Base-by-base conservation (phyloP, 1,284 basidiomycete genomes). In the Thelephora terrestris region DNA sequence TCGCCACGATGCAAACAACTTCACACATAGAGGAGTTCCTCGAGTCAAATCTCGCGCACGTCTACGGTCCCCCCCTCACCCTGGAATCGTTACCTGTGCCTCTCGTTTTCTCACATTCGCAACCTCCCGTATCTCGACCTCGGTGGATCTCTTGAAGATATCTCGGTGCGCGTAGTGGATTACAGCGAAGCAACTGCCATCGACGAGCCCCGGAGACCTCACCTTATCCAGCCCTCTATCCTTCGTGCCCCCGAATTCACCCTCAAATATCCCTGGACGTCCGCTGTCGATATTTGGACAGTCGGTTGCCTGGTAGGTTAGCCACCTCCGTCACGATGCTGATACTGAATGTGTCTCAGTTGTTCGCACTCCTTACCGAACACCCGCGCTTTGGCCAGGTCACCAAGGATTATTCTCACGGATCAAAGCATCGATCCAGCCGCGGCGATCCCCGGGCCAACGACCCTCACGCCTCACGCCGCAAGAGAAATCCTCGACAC, bases 261-360 rank as follows among this genome's bases (percentile, higher is more conserved):
- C 2, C 46, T 47, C 14, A 46, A 39, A 16, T 21, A 50, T 17
- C 29, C 42, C 2, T 52, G 54, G 45, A 47, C 50, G 5, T 39
- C 45, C 2, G 37, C 52, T 4, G 20, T 47, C 32, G 52, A 55
- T 43, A 49, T 53, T 23, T 55, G 54, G 52, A 39, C 50, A 1
- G 18, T 55, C 6, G 54, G 54, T 9, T 52, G 50, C 46, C 36
- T 51, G 47, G 54, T 55, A 23, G 46, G 51, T 40, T 14, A 12
- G 1, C 5, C 21, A 38, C n/a, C 36, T 38, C 37, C 20, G n/a
- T 36, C 34, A 12, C 34, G n/a, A 10, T 12, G 34, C 34, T 36
- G 34, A 36, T 36, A 36, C n/a, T 36, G 10, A n/a, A 12, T n/a
- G n/a, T n/a, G 34, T 36, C 32, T 14, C 43, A 54, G 53, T 29